Evolutionary conservation across 495 filamentous ascomycete species (phyloP), one percentile per base, ranked within the genome.

Genomic region (Cercophora newfieldiana): DNA sequence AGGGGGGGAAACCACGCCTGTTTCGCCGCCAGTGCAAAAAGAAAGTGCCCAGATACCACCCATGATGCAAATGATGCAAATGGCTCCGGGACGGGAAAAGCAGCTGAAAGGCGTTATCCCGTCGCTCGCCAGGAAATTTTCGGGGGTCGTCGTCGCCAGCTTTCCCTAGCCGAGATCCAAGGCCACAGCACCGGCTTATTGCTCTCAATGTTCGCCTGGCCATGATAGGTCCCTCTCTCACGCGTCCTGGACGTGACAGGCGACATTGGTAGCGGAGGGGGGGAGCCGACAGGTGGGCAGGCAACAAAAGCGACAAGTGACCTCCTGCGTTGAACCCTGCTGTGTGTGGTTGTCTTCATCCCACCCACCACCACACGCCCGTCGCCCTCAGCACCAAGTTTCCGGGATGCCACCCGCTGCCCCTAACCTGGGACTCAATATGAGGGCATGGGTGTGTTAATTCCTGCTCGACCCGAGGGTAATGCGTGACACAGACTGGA

Each of bases 361-460:
- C 44, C 31, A 47, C 63, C 28, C 56, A 59, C 30, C 30, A 33
- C 30, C 30, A 33, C 5, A 4, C 30, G 30, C 30, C 30, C 30
- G 30, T 33, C 61, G 22, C 26, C 64, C 63, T 53, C 63, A 66
- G 70, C 68, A 61, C 65, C 61, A 70, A 59, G 61, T 54, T 62
- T 69, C 70, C 68, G 70, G 70, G 68, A 72, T 72, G 70, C 57
- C 59, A 68, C 69, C 70, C 68, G 68, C 65, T 55, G 48, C 61
- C 62, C 65, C 61, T 63, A 63, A 67, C 68, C 59, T 61, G 65
- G 65, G 60, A 64, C 58, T 26, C 59, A 60, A 54, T 58, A 64
- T 64, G 48, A 55, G 56, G 53, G 24, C 62, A 61, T 50, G 54
- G 66, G 59, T 69, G 63, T 65, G 59, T 49, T 57, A 51, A 64